Evolutionary conservation across 148 eudicot genomes (phyloP).

Genomic region (Silene conica): DNA sequence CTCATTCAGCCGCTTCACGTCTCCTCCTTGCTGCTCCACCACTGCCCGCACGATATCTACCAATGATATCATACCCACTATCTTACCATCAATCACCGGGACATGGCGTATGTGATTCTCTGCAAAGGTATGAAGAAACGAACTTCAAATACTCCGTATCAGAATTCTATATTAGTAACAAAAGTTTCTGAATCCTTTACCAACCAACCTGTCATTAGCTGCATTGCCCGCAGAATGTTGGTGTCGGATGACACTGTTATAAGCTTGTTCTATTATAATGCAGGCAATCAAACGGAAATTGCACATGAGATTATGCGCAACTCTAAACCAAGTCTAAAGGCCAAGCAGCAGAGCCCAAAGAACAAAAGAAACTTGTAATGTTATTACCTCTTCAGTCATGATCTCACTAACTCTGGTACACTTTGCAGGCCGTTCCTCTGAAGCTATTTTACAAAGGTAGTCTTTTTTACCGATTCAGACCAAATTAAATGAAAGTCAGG

Average conservation of each 20-base stretch:
- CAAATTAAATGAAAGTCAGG: not conserved
- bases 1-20: slow-evolving; percentile 62
- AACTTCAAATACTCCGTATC: not conserved
- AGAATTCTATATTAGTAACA: not conserved
- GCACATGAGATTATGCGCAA: not conserved
- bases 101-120: slow-evolving; percentile 80
- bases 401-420: slow-evolving; percentile 68
- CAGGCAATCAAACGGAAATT: not conserved
- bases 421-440: slow-evolving; percentile 52
- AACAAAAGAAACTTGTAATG: not conserved
- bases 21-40: slow-evolving; percentile 76
- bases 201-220: slow-evolving; percentile 74
- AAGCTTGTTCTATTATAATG: slow-evolving; percentile 46
- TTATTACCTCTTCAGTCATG: slow-evolving; percentile 73
- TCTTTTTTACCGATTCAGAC: slow-evolving; percentile 34
- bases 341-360: no score
- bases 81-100: slow-evolving; percentile 77
- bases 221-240: slow-evolving; percentile 80
- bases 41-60: slow-evolving; percentile 75
- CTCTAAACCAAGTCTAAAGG: no score
- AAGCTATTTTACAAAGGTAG: slow-evolving; percentile 61
- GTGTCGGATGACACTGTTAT: slow-evolving; percentile 81
- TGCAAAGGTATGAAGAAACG: slow-evolving; percentile 18
- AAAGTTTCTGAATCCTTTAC: not conserved
- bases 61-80: slow-evolving; percentile 85